phyloP scores from a whole-genome alignment of 140 eudicot genomes.

The Bidens hawaiensis region DNA sequence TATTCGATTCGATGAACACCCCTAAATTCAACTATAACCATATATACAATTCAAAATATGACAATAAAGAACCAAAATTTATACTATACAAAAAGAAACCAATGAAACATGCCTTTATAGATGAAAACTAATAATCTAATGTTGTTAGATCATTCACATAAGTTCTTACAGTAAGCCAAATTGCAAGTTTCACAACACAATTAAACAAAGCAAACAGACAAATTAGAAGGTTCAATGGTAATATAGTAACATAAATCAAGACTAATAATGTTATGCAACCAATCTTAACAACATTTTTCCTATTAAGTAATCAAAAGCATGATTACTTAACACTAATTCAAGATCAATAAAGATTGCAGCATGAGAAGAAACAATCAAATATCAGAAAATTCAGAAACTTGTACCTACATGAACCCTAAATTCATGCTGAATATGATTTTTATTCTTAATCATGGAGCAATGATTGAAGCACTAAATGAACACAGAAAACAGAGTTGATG shows the following conservation, averaged over 20 bases:
- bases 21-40: background rate
- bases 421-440: slow-evolving; percentile 6
- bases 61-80: background rate
- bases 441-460: slow-evolving; percentile 16
- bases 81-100: slow-evolving; percentile 11
- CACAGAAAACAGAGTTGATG: slow-evolving; percentile 24
- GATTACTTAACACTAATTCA: background rate
- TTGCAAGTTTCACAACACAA: slow-evolving; percentile 1
- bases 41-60: background rate
- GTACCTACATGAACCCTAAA: slow-evolving; percentile 19
- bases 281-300: slow-evolving; percentile 12
- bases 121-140: slow-evolving; percentile 16
- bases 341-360: slow-evolving; percentile 13
- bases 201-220: slow-evolving; percentile 9
- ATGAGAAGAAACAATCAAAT: slow-evolving; percentile 16
- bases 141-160: slow-evolving; percentile 17
- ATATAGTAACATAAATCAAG: slow-evolving; percentile 14
- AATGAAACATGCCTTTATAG: slow-evolving; percentile 15
- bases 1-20: too few species aligned
- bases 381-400: slow-evolving; percentile 13
- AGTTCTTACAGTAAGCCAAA: slow-evolving; percentile 20
- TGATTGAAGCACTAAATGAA: slow-evolving; percentile 21
- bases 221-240: slow-evolving; percentile 27
- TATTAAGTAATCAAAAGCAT: slow-evolving; percentile 14
- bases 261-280: background rate